Conservation (phyloP, 352 stramenopile genomes). For the Globisporangium canariense region DNA sequence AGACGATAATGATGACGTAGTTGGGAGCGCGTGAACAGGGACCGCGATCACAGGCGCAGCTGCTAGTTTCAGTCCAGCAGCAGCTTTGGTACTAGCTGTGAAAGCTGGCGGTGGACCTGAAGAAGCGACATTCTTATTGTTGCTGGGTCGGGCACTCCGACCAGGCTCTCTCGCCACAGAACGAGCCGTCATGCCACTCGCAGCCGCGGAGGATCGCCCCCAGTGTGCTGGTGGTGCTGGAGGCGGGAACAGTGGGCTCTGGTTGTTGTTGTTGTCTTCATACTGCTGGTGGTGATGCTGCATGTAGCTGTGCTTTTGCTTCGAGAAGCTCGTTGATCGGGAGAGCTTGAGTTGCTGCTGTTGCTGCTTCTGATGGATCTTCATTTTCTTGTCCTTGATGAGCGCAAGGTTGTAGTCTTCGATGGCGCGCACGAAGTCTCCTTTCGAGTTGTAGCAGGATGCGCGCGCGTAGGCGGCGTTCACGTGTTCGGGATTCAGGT, state of each 20-base stretch:
- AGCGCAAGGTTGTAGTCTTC: conserved; percentile 90
- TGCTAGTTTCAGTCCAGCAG: neutral
- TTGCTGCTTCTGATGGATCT: conserved; percentile 24
- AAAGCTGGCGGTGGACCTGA: neutral
- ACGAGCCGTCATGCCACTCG: neutral
- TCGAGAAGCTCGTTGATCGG: conserved; percentile 17
- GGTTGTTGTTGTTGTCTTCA: conserved; percentile 23
- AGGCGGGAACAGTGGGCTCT: conserved; percentile 7
- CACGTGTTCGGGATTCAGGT: conserved; percentile 83
- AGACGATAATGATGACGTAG: neutral
- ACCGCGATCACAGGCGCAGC: neutral
- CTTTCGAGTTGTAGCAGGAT: conserved; percentile 85
- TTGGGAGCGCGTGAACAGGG: neutral
- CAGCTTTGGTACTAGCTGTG: neutral
- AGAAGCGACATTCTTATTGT: neutral
- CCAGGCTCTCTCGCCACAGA: neutral
- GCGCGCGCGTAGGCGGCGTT: conserved; percentile 85
- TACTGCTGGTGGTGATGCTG: conserved; percentile 27
- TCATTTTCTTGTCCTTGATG: conserved; percentile 64
- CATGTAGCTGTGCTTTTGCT: conserved; percentile 29
- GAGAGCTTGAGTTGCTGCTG: conserved; percentile 38
- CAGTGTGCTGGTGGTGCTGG: conserved; percentile 5
- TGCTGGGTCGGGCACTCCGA: neutral
- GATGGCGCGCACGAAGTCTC: conserved; percentile 81
- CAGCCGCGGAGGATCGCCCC: neutral